phyloP scores from a whole-genome alignment of 1,139 yeast genomes.

The Magnusiomyces fungicola region DNA sequence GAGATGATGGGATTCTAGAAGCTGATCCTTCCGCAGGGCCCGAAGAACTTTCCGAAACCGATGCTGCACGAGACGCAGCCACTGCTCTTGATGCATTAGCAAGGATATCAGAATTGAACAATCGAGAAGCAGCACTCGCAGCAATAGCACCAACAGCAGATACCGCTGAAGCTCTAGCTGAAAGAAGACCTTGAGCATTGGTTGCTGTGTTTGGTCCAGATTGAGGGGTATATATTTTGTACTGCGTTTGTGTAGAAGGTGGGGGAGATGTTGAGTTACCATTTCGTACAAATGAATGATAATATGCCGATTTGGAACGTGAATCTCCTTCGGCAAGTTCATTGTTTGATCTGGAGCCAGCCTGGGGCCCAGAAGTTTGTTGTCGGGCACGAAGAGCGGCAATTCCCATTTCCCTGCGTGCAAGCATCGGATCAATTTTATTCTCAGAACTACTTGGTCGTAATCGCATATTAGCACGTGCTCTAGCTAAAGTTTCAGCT shows the following conservation, averaged over 20 bases:
- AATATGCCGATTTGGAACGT: background rate
- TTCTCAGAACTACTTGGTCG: conserved; percentile 17
- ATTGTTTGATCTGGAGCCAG: conserved; percentile 23
- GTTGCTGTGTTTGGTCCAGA: background rate
- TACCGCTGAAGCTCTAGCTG: conserved; percentile 9
- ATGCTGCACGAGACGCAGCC: background rate
- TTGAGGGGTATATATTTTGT: background rate
- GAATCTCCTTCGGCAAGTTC: conserved; percentile 7
- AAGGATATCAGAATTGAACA: background rate
- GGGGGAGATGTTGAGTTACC: background rate
- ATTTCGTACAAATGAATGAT: background rate
- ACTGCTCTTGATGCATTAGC: background rate
- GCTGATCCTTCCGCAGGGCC: too few relatives aligned
- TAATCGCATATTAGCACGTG: conserved; percentile 37
- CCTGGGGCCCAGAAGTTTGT: conserved; percentile 1
- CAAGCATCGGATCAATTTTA: conserved; percentile 26
- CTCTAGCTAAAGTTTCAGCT: conserved; percentile 57
- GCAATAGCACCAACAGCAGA: background rate
- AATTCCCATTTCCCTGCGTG: conserved; percentile 15
- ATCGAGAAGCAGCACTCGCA: background rate
- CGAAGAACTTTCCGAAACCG: too few relatives aligned
- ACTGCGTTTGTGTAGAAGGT: background rate
- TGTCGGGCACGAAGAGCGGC: conserved; percentile 11
- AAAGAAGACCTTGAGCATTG: background rate
- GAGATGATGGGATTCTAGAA: too few relatives aligned